These are phyloP conservation scores for Metarhizium anisopliae DNA, from an alignment of 2,329 filamentous ascomycete genomes.

Conservation along the genomic window DNA sequence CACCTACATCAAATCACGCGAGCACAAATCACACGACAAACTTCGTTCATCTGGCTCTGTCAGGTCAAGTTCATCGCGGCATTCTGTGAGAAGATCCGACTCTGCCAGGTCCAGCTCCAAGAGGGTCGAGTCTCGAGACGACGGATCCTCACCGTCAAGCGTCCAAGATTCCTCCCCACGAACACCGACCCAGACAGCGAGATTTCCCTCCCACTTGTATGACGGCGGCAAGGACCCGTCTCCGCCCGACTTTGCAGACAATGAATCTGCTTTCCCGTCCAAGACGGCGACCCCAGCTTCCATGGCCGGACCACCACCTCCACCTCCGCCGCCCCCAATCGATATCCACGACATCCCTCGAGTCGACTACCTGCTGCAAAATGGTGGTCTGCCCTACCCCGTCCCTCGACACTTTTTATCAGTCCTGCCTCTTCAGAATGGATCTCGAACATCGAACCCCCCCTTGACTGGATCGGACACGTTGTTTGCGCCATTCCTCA, in stretches of 20 bases:
- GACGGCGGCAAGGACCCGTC: conserved; percentile 27
- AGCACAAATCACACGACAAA: conserved; percentile 26
- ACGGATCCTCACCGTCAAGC: conserved; percentile 37
- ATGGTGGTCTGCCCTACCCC: conserved; percentile 68
- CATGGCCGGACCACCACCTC: conserved; percentile 22
- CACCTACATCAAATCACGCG: conserved; percentile 36
- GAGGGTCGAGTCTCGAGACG: conserved; percentile 30
- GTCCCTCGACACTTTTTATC: conserved; percentile 68
- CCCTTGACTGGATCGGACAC: conserved; percentile 59
- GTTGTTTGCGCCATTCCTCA: conserved; percentile 75
- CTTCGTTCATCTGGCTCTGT: conserved; percentile 25
- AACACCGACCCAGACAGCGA: conserved; percentile 48
- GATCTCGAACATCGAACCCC: conserved; percentile 50
- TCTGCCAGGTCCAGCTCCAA: conserved; percentile 25
- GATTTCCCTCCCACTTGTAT: conserved; percentile 38
- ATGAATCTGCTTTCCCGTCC: conserved; percentile 20
- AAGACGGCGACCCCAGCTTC: conserved; percentile 31
- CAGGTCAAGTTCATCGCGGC: conserved; percentile 24
- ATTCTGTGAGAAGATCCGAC: conserved; percentile 26
- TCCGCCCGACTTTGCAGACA: conserved; percentile 26
- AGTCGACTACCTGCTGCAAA: conserved; percentile 85
- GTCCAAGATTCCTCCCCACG: conserved; percentile 49
- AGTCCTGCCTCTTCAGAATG: conserved; percentile 48
- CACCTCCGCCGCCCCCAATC: conserved; percentile 60
- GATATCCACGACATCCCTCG: conserved; percentile 63